Percentiles rank a stretch among this genome's conserved stretches.
Conservation (phyloP, 306 rosid genomes). For the Phaseolus lunatus region DNA sequence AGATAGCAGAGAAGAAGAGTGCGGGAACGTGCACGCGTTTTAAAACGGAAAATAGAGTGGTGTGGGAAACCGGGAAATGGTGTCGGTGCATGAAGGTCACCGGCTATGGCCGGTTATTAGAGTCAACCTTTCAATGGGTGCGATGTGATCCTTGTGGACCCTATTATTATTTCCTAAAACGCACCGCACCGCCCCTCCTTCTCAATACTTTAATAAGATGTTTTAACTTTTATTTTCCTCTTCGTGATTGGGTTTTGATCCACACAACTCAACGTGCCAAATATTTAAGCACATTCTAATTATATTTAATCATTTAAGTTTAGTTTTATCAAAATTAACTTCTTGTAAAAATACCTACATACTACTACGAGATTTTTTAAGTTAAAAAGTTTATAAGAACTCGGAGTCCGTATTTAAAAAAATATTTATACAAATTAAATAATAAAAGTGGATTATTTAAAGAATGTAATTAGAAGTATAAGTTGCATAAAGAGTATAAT, state of each 20-base stretch:
- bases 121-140: conserved; percentile 43
- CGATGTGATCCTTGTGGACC: conserved; percentile 15
- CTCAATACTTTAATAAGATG: background rate
- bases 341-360: background rate
- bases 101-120: conserved; percentile 36
- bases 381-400: too few species aligned
- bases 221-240: background rate
- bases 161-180: background rate
- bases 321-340: background rate
- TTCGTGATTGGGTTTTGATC: background rate
- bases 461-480: too few species aligned
- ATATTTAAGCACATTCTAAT: background rate
- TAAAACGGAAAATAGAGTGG: conserved; percentile 34
- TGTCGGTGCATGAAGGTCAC: conserved; percentile 47
- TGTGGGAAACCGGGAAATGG: conserved; percentile 35
- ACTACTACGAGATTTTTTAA: too few species aligned
- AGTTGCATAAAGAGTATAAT: too few species aligned
- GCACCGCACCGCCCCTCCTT: background rate
- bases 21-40: conserved; percentile 45
- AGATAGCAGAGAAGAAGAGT: background rate
- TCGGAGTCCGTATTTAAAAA: too few species aligned
- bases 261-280: background rate
- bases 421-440: too few species aligned
- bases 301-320: background rate
- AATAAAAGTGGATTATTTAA: too few species aligned